Evolutionary conservation across 2,329 filamentous ascomycete genomes (phyloP).

Genomic region (Pestalotiopsis sp.): DNA sequence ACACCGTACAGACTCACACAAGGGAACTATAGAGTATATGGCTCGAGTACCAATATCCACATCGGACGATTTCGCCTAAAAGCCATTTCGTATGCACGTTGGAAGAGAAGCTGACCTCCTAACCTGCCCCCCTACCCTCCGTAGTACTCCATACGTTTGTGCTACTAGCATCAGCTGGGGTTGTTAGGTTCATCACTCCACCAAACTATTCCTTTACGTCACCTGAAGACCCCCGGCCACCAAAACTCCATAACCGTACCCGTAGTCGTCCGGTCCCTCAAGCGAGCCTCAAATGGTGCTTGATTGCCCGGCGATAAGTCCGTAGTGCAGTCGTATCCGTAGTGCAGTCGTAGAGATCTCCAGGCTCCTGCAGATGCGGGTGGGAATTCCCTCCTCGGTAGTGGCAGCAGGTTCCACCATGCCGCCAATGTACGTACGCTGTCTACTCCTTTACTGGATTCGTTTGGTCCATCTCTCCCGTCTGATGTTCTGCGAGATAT

Average conservation of each 20-base stretch:
- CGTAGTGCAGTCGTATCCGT: no score
- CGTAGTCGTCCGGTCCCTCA: background rate
- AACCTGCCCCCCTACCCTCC: background rate
- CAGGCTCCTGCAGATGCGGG: background rate
- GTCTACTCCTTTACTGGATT: no score
- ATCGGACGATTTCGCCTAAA: background rate
- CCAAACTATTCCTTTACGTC: slow-evolving; percentile 5
- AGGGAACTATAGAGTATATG: no score
- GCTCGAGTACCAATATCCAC: background rate
- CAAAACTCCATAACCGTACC: background rate
- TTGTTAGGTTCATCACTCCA: background rate
- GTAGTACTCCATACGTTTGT: background rate
- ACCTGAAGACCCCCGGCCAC: slow-evolving; percentile 1
- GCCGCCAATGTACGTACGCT: no score
- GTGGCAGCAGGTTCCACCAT: background rate
- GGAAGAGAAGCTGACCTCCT: background rate
- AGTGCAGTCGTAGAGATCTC: background rate
- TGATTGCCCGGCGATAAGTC: no score
- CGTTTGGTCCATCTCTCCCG: no score
- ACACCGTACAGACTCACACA: no score
- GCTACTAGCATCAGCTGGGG: background rate
- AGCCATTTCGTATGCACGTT: background rate
- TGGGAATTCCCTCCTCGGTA: background rate
- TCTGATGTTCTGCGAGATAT: no score
- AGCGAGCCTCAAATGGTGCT: background rate